A percentile compares a stretch with the other conserved stretches of the same genome.
phyloP scores from a whole-genome alignment of 2,329 filamentous ascomycete species.

The Phaeosphaeriaceae sp. region DNA sequence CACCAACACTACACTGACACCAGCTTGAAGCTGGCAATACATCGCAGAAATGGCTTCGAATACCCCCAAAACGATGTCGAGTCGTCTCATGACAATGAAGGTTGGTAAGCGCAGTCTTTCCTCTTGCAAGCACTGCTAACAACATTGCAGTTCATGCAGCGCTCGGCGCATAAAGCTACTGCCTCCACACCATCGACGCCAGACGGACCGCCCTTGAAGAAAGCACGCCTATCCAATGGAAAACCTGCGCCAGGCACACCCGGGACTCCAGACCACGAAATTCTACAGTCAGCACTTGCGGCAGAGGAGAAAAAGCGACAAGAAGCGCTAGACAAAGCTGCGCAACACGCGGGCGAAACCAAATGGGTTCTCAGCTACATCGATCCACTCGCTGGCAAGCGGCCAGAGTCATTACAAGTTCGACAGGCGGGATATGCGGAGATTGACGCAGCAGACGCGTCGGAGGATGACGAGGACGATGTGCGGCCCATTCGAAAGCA shows the following conservation, averaged over 20 bases:
- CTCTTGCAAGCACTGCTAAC: constrained; percentile 14
- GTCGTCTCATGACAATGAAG: constrained; percentile 90
- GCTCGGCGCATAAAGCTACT: constrained; percentile 70
- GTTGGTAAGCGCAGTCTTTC: constrained; percentile 37
- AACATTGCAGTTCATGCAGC: constrained; percentile 79
- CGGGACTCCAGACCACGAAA: constrained; percentile 58
- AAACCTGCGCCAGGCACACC: constrained; percentile 35
- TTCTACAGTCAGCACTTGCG: constrained; percentile 68
- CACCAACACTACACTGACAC: neutral
- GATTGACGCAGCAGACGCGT: constrained; percentile 53
- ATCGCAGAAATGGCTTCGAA: constrained; percentile 35
- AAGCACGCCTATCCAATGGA: constrained; percentile 63
- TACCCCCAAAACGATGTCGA: constrained; percentile 74
- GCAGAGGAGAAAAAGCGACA: constrained; percentile 72
- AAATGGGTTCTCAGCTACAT: constrained; percentile 75
- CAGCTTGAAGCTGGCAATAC: neutral
- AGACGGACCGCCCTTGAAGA: constrained; percentile 67
- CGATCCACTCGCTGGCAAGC: constrained; percentile 49
- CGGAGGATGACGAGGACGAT: constrained; percentile 42
- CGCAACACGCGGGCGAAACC: constrained; percentile 70
- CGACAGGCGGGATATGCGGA: constrained; percentile 67
- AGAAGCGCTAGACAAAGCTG: constrained; percentile 64
- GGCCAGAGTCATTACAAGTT: constrained; percentile 55
- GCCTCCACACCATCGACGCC: constrained; percentile 56
- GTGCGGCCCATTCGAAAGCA: constrained; percentile 51